Evolutionary conservation across 2,329 filamentous ascomycete genomes (phyloP).

Genomic region (Hypoxylon sp.): DNA sequence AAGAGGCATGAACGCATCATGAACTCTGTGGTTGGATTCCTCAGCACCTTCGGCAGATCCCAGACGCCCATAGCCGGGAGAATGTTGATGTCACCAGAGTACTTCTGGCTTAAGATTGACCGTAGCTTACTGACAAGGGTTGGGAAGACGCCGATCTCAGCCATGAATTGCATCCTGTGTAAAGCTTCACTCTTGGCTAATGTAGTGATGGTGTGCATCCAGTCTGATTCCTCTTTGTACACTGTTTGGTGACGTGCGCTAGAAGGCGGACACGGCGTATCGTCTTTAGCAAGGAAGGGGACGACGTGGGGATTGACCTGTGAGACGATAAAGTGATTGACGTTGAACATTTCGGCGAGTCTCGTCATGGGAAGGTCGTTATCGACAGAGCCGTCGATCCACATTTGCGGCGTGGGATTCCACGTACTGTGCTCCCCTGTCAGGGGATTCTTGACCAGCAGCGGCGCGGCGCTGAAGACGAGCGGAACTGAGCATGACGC

Average conservation of each 20-base stretch:
- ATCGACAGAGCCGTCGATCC: slow-evolving; percentile 96
- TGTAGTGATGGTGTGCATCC: slow-evolving; percentile 77
- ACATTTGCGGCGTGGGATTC: slow-evolving; percentile 87
- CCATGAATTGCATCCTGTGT: slow-evolving; percentile 83
- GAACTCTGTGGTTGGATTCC: slow-evolving; percentile 88
- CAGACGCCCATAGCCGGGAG: slow-evolving; percentile 82
- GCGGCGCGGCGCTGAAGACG: slow-evolving; percentile 82
- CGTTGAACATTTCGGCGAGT: slow-evolving; percentile 95
- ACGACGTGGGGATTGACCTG: slow-evolving; percentile 97
- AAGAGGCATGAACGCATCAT: slow-evolving; percentile 83
- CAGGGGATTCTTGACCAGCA: slow-evolving; percentile 87
- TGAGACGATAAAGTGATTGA: slow-evolving; percentile 97
- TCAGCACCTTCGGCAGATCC: slow-evolving; percentile 82
- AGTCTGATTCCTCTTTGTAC: slow-evolving; percentile 64
- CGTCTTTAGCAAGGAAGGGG: slow-evolving; percentile 85
- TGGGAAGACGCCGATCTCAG: slow-evolving; percentile 85
- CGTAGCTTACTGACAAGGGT: slow-evolving; percentile 83
- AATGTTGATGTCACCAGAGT: slow-evolving; percentile 96
- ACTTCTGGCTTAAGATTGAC: slow-evolving; percentile 89
- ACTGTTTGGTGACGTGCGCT: slow-evolving; percentile 49
- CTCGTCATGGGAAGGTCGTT: slow-evolving; percentile 93
- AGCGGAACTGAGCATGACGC: slow-evolving; percentile 94
- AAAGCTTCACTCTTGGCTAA: slow-evolving; percentile 85
- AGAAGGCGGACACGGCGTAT: slow-evolving; percentile 64
- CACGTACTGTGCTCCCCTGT: slow-evolving; percentile 85